A percentile compares a stretch with the other conserved stretches of the same genome.
These are phyloP conservation scores for Phytophthora pluvialis DNA, from an alignment of 352 stramenopile species.

Conservation along the genomic window DNA sequence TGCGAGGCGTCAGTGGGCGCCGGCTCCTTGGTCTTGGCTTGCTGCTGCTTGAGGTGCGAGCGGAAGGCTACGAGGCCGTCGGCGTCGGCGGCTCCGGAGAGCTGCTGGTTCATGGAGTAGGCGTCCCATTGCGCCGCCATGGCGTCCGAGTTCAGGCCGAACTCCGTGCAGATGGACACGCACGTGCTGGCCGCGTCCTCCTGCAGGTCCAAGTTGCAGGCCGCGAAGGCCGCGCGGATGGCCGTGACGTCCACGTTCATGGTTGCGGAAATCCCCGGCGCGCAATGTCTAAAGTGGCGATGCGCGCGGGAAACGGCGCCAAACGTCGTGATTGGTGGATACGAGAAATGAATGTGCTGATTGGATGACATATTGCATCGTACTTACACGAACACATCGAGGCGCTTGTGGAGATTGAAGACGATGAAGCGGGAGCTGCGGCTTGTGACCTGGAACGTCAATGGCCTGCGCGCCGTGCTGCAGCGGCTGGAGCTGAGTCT, in stretches of 20 bases:
- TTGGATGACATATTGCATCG: constrained; percentile 18
- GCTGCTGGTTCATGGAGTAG: constrained; percentile 88
- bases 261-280: background rate
- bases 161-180: constrained; percentile 76
- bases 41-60: constrained; percentile 70
- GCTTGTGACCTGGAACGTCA: constrained; percentile 89
- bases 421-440: constrained; percentile 40
- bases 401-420: background rate
- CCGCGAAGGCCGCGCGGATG: constrained; percentile 75
- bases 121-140: constrained; percentile 85
- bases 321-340: constrained; percentile 48
- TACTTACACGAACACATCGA: background rate
- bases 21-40: constrained; percentile 43
- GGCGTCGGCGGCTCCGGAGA: constrained; percentile 56
- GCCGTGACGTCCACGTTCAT: constrained; percentile 67
- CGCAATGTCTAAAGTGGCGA: constrained; percentile 24
- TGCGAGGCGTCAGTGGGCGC: constrained; percentile 22
- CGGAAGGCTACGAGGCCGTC: constrained; percentile 76
- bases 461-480: constrained; percentile 80
- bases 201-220: constrained; percentile 77
- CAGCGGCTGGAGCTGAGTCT: constrained; percentile 61
- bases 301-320: constrained; percentile 37
- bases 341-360: background rate
- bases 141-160: constrained; percentile 77
- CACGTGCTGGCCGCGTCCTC: constrained; percentile 72